These are phyloP conservation scores for Sporothrix curviconia DNA, from an alignment of 2,329 filamentous ascomycete species.

Conservation along the genomic window DNA sequence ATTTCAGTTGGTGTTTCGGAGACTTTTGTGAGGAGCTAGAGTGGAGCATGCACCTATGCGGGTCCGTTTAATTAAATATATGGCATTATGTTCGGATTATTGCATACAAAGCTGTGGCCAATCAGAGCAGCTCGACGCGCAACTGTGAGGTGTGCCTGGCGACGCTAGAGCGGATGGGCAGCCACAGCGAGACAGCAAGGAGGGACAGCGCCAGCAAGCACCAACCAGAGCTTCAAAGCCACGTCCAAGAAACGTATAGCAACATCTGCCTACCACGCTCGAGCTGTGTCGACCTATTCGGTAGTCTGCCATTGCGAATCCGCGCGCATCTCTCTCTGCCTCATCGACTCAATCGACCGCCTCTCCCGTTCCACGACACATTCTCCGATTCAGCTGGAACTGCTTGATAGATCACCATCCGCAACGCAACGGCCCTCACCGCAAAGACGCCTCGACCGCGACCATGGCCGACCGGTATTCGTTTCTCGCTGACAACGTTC, in stretches of 20 bases:
- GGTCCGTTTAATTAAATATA: background rate
- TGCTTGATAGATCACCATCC: background rate
- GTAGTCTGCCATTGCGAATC: background rate
- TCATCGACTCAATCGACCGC: too few relatives aligned
- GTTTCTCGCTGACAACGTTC: slow-evolving; percentile 98
- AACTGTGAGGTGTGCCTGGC: slow-evolving; percentile 24
- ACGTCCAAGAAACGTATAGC: slow-evolving; percentile 10
- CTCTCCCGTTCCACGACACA: too few relatives aligned
- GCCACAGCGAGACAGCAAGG: background rate
- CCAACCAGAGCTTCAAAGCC: slow-evolving; percentile 5
- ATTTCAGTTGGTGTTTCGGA: slow-evolving; percentile 6
- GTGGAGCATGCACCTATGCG: background rate
- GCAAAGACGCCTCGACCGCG: slow-evolving; percentile 11
- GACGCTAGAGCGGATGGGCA: background rate
- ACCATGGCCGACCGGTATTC: slow-evolving; percentile 97
- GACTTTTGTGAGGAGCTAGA: background rate
- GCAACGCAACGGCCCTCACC: background rate
- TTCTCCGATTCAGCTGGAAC: too few relatives aligned
- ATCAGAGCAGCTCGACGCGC: slow-evolving; percentile 23
- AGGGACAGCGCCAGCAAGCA: background rate
- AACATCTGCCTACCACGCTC: slow-evolving; percentile 15
- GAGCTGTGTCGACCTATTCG: too few relatives aligned
- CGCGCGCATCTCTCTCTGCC: background rate
- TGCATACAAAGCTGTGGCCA: slow-evolving; percentile 18
- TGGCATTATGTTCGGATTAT: too few relatives aligned